Base-by-base conservation (phyloP, 768 basidiomycete species). In the Chiua virens region DNA sequence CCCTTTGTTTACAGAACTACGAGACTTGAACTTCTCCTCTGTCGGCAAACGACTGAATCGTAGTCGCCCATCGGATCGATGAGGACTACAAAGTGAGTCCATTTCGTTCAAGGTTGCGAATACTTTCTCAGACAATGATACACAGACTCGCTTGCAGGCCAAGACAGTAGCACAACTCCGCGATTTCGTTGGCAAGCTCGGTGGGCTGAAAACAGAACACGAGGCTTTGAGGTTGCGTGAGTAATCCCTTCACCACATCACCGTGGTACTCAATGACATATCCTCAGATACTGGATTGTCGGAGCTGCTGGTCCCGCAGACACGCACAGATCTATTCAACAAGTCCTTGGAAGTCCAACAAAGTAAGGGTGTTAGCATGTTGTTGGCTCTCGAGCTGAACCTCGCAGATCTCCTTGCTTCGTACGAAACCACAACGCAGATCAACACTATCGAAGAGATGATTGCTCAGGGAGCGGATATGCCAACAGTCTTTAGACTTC, bases 341-440 rank as follows among this genome's bases (percentile, higher is more conserved):
- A 88, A 85, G 63, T 89, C 86, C 11, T 75, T 99, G 10, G 95
- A 98, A 72, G 88, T 97, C 14, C 96, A 98, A 64, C 97, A 98
- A 69, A 98, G 94, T 93, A 62, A 64, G 81, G 25, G 15, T 20
- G 13, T 50, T 56, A 17, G 20, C 25, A 28, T 37, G 21, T 45
- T 54, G 34, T 53, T 58, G 40, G 61, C 42, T 17, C 28, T 17
- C 17, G 40, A 44, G 20, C 21, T 30, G 11, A 36, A 44, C 8
- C 14, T 14, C 11, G 22, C 63, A 98, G 95, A 98, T 68, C 77
- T 99, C n/a, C 80, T 98, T 27, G 92, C 94, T 8, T 95, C 93
- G 8, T 93, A 95, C 63, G 89, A 98, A 60, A 75, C 88, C 23
- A 73, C 82, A 13, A 76, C 78, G 5, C 97, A 98, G 67, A 77